Conservation (phyloP, 306 rosid species). For the Cajanus cajan region DNA sequence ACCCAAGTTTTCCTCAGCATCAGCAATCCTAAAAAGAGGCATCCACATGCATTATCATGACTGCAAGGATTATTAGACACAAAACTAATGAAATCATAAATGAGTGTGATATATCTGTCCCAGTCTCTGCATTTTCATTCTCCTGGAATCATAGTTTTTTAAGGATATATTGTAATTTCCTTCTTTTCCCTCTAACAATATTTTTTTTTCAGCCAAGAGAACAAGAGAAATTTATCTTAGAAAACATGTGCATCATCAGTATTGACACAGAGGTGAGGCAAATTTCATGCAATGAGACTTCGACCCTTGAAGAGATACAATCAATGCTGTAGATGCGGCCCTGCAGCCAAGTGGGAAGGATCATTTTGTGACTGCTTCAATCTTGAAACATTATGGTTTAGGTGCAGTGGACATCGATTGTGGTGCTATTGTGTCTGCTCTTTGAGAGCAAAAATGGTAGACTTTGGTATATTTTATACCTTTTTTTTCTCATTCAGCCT, state of each 20-base stretch:
- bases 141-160: not conserved
- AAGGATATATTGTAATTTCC: not conserved
- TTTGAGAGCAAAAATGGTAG: not conserved
- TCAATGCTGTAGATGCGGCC: not conserved
- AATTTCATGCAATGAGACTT: not conserved
- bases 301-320: not conserved
- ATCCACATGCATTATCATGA: slow-evolving; percentile 23
- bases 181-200: not conserved
- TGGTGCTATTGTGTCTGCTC: not conserved
- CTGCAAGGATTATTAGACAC: not conserved
- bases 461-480: not conserved
- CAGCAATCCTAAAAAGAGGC: slow-evolving; percentile 73
- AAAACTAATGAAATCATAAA: slow-evolving; percentile 7
- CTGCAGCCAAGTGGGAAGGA: not conserved
- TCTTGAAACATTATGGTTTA: not conserved
- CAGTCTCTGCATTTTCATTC: not conserved
- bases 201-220: not conserved
- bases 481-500: not conserved
- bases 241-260: not conserved
- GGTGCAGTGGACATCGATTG: not conserved
- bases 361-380: not conserved
- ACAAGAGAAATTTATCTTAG: not conserved
- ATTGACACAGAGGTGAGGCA: not conserved
- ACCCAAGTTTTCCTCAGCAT: slow-evolving; percentile 95
- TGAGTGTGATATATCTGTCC: slow-evolving; percentile 15